These are phyloP conservation scores for Dactylis glomerata DNA, from an alignment of 176 grass and related monocot genomes.

Conservation along the genomic window DNA sequence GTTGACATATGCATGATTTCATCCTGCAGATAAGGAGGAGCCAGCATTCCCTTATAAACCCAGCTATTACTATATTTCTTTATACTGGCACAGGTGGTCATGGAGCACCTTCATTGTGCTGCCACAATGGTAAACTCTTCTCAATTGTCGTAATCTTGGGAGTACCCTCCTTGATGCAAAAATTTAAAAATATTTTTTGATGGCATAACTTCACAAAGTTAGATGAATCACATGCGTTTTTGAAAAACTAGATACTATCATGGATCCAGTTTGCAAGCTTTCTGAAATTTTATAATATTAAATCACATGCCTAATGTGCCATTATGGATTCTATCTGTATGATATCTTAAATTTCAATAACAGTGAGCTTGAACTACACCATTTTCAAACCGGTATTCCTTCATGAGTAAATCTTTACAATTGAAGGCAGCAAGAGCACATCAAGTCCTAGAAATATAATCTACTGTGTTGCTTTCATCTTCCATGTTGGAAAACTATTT, in stretches of 20 bases:
- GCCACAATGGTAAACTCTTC: constrained; percentile 56
- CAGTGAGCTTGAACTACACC: background rate
- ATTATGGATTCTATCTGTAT: background rate
- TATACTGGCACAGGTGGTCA: constrained; percentile 57
- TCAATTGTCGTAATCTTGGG: constrained; percentile 28
- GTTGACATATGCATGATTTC: constrained; percentile 15
- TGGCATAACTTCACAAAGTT: constrained; percentile 11
- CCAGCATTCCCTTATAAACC: constrained; percentile 88
- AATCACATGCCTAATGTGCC: background rate
- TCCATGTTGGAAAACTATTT: constrained; percentile 25
- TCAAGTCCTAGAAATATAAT: background rate
- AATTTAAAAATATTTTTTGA: constrained; percentile 40
- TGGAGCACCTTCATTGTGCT: constrained; percentile 49
- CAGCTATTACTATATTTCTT: constrained; percentile 82
- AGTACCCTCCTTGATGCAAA: constrained; percentile 40
- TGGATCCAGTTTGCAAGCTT: background rate
- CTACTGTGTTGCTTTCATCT: constrained; percentile 6
- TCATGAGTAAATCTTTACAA: background rate
- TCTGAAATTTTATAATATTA: background rate
- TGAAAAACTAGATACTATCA: background rate
- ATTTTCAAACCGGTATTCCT: constrained; percentile 26
- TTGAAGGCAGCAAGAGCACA: background rate
- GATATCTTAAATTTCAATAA: constrained; percentile 1
- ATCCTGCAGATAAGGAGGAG: constrained; percentile 75
- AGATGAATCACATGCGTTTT: background rate